Base-by-base conservation (phyloP, 2,329 filamentous ascomycete species). In the Eutypa lata region DNA sequence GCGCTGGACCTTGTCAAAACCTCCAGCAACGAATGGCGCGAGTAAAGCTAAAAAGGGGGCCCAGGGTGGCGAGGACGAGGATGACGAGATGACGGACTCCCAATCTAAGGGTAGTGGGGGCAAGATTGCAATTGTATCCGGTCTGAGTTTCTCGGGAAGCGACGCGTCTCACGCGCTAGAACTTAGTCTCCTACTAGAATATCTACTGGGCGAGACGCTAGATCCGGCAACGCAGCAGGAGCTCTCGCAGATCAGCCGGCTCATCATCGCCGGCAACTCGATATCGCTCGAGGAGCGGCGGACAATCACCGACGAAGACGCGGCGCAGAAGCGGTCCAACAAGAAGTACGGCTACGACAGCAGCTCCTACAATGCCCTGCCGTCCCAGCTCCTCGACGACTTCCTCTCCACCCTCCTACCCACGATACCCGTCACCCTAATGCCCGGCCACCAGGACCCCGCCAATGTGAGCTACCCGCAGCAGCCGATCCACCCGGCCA, bases 261-360 rank as follows among this genome's bases (percentile, higher is more conserved):
- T 99, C 19, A 84, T 99, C 59, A 90, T 99, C 60, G 93, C 92
- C 0, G 94, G 94, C 40, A 93, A 97, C 71, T 96, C 91, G 1
- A 84, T 97, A 48, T 69, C 71, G 2, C 66, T 70, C 2, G 69
- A 69, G n/a, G 63, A 68, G 37, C 68, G 68, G 43, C 65, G 66
- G 38, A 59, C 56, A 2, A 47, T 26, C n/a, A 47, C 62, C 2
- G 66, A 73, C 56, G 67, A 78, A 54, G 67, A 78, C 35, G 60
- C 64, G 0, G 59, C 62, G 45, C 73, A 79, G 61, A 84, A 79
- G 66, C 77, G 74, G 55, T 61, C 65, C 2, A 72, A 78, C 48
- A 96, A 91, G 70, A 96, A 95, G 68, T 97, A 97, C 72, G 93
- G 94, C 55, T 97, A 97, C 74, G 94, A 99, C 70, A 85, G 90